Percentiles rank a stretch among this genome's conserved stretches.
phyloP scores from a whole-genome alignment of 208 protist genomes.

The Leishmania major region DNA sequence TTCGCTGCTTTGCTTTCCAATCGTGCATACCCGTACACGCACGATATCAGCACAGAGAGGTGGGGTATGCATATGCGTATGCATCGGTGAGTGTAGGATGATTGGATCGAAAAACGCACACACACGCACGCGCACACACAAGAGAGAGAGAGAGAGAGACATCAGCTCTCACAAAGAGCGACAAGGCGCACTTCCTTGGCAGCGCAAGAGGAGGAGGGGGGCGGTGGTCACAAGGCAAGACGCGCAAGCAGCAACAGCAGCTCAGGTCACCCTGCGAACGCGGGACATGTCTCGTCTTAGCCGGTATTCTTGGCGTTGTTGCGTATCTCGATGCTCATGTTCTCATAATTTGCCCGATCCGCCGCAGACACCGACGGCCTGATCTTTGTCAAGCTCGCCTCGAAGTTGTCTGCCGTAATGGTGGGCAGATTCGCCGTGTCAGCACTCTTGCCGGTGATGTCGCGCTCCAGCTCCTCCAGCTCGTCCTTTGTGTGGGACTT shows the following conservation, averaged over 20 bases:
- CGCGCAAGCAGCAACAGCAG: background rate
- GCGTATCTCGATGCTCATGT: slow-evolving; percentile 43
- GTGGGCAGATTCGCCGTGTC: slow-evolving; percentile 49
- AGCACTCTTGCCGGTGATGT: slow-evolving; percentile 54
- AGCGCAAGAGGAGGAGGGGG: background rate
- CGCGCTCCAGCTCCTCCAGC: slow-evolving; percentile 79
- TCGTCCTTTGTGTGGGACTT: slow-evolving; percentile 47
- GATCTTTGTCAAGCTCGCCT: slow-evolving; percentile 64
- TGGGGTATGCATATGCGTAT: background rate
- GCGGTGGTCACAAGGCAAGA: background rate
- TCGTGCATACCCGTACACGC: background rate
- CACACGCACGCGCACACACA: background rate
- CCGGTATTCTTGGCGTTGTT: slow-evolving; percentile 36
- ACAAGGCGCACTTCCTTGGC: background rate
- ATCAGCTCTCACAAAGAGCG: background rate
- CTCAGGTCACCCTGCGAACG: background rate
- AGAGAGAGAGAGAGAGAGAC: background rate
- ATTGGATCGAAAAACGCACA: background rate
- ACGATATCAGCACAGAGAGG: background rate
- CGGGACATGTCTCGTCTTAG: background rate
- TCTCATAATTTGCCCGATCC: slow-evolving; percentile 79
- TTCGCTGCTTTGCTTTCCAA: background rate
- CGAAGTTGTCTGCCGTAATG: slow-evolving; percentile 71
- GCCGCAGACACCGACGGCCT: slow-evolving; percentile 79
- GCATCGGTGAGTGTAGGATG: background rate